Base-by-base conservation (phyloP, 495 filamentous ascomycete genomes). In the Penicillium samsonianum region DNA sequence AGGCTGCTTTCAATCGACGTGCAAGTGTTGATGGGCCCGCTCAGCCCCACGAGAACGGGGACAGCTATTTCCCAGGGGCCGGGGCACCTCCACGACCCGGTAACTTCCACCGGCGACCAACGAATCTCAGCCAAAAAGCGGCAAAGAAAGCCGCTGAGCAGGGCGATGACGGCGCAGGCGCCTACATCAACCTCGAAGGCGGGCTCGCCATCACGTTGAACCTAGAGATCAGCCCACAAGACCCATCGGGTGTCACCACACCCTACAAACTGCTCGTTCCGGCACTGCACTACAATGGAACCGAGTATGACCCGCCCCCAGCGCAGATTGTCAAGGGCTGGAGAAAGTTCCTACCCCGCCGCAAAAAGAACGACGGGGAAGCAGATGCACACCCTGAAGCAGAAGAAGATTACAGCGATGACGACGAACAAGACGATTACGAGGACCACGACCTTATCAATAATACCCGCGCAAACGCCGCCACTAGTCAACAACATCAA, bases 231-330 rank as follows among this genome's bases (percentile, higher is more conserved):
- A 89, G 84, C 61, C 84, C 88, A 26, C 82, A 83, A 55, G 90
- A 98, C 64, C 94, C 95, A 0, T 82, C 87, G 0, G 95, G 94
- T n/a, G 88, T 87, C 61, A 98, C 94, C 3, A 82, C 84, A 43
- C 88, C 91, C 30, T 98, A 98, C 68, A 80, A 92, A 20, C 70
- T 98, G 23, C 81, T 97, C 0, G 87, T 98, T 11, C 94, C 94
- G 7, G 83, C 83, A 52, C 75, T 98, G 25, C 71, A 71, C 52
- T 85, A 84, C 61, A 72, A 80, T 4, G 79, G 76, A 6, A 63
- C 58, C 9, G 76, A 74, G 20, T 75, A 80, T 52, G 72, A 78
- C 35, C 76, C 74, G 5, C 69, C 70, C 5, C 68, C 68, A 10
- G 69, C 60, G 4, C 71, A 66, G 20, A 57, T 76, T 6, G 62